phyloP scores from a whole-genome alignment of 225 moss, liverwort and hornwort genomes.

The Pseudisothecium myosuroides region DNA sequence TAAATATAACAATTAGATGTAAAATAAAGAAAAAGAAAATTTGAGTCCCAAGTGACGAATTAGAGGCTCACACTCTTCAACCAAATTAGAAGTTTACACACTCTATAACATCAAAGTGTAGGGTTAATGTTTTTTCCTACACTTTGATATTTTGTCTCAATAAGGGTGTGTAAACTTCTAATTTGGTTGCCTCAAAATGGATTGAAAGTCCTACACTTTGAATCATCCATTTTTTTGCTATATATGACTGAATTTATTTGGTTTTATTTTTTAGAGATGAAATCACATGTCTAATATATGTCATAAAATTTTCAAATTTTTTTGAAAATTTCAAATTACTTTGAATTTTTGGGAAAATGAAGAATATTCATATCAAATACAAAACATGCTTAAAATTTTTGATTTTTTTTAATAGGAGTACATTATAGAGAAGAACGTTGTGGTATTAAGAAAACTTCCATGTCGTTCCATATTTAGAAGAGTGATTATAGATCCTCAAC shows the following conservation, averaged over 20 bases:
- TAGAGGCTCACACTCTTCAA: neutral
- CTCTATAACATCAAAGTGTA: too few relatives aligned
- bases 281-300: neutral
- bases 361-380: neutral
- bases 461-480: neutral
- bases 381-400: neutral
- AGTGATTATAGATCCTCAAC: neutral
- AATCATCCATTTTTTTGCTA: neutral
- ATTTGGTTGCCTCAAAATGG: too few relatives aligned
- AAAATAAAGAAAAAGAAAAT: too few relatives aligned
- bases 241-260: neutral
- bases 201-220: neutral
- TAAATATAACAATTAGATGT: too few relatives aligned
- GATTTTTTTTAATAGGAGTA: rapidly evolving
- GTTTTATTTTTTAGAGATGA: neutral
- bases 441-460: too few relatives aligned
- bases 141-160: too few relatives aligned
- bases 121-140: too few relatives aligned
- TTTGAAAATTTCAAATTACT: neutral
- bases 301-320: neutral
- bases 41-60: too few relatives aligned
- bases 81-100: neutral
- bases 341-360: neutral
- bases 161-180: too few relatives aligned
- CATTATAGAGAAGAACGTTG: neutral